Evolutionary conservation across 2,329 filamentous ascomycete species (phyloP).

Genomic region (Zymoseptoria pseudotritici): DNA sequence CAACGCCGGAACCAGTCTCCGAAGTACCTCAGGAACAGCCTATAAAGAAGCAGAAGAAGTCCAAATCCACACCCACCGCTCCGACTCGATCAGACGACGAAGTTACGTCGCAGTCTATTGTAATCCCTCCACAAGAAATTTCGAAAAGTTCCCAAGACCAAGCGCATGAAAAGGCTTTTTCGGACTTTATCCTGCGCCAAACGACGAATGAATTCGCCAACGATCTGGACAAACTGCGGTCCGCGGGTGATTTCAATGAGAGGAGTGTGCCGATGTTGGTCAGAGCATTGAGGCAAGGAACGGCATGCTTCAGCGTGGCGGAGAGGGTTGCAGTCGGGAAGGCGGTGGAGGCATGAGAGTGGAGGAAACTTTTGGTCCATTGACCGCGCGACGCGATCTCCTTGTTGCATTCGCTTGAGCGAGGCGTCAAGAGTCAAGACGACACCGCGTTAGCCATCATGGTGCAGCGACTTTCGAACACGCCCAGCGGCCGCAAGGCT

Average conservation of each 20-base stretch:
- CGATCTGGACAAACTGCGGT: conserved; percentile 63
- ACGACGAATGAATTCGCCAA: conserved; percentile 64
- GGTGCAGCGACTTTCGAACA: too few species aligned
- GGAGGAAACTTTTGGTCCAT: neutral
- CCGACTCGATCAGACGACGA: neutral
- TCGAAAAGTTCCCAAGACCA: neutral
- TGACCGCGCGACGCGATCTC: neutral
- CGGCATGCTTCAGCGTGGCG: conserved; percentile 51
- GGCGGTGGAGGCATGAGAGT: neutral
- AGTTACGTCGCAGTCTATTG: neutral
- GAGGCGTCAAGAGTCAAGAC: too few species aligned
- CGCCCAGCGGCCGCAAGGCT: too few species aligned
- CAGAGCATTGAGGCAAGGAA: conserved; percentile 61
- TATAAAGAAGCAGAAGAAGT: neutral
- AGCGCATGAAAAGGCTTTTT: conserved; percentile 40
- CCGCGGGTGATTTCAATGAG: conserved; percentile 64
- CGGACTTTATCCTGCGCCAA: conserved; percentile 61
- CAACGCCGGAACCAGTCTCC: neutral
- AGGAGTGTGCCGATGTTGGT: conserved; percentile 57
- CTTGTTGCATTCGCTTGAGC: too few species aligned
- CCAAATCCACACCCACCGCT: neutral
- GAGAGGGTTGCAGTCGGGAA: conserved; percentile 40
- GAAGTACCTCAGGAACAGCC: neutral
- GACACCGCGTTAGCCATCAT: too few species aligned
- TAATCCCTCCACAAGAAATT: neutral